Evolutionary conservation across 129 eudicot species (phyloP).

Genomic region (Helianthus tuberosus): DNA sequence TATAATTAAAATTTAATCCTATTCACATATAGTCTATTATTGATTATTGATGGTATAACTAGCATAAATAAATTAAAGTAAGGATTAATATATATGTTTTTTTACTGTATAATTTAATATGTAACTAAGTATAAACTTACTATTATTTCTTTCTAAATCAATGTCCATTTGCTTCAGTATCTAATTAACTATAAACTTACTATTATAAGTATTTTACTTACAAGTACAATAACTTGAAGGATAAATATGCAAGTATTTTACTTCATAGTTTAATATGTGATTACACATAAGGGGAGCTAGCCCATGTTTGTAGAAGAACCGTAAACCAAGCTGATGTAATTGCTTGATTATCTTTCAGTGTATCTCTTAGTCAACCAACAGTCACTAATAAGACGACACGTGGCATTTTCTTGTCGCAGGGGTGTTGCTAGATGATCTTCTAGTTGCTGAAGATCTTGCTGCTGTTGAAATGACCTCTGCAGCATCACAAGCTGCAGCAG

Average conservation of each 20-base stretch:
- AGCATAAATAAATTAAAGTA: background rate
- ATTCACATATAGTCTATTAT: background rate
- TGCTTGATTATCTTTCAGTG: background rate
- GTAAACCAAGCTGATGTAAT: background rate
- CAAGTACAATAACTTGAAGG: background rate
- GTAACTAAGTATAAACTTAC: background rate
- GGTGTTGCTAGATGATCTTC: conserved; percentile 89
- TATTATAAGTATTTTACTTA: no score
- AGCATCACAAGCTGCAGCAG: conserved; percentile 94
- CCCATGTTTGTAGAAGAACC: background rate
- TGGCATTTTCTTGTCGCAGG: conserved; percentile 43
- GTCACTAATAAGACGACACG: background rate
- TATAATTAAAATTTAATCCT: background rate
- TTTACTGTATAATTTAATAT: background rate
- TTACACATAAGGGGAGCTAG: background rate
- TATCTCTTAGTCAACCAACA: background rate
- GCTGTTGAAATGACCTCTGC: conserved; percentile 88
- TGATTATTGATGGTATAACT: background rate
- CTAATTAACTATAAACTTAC: no score
- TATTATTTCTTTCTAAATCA: no score
- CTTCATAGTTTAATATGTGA: background rate
- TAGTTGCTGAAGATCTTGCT: conserved; percentile 93
- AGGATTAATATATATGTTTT: background rate
- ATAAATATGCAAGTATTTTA: background rate
- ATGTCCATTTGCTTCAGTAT: no score